Evolutionary conservation across 2,329 filamentous ascomycete genomes (phyloP), one percentile per base, ranked within the genome.

Genomic region (Aspergillus felis): DNA sequence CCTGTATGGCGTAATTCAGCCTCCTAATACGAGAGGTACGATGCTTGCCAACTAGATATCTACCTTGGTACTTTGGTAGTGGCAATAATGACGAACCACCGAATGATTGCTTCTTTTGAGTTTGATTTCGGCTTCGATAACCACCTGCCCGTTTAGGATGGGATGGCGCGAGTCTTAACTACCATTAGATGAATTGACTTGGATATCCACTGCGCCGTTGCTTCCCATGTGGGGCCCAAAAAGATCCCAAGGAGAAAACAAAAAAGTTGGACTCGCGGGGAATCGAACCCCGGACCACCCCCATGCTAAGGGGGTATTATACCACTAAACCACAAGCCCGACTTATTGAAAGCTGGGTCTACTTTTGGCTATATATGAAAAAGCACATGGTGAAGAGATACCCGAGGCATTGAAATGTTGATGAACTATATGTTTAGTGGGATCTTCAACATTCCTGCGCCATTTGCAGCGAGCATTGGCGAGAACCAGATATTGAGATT

Each of bases 241-340:
- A 38, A 17, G 17, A 7, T 38, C 14, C 14, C 0, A 17, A 7
- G 14, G 5, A 17, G 32, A 5, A 60, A 29, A 12, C 28, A 29
- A 29, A 29, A 62, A 60, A 62, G 57, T 58, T 76, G 76, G 76
- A 78, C 75, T 75, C 70, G 74, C 75, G 70, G 76, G 75, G 75
- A 78, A 78, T 78, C 74, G 74, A 77, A 77, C 74, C 74, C 73
- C 70, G 72, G 74, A 77, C 76, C 75, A 71, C 76, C 70, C 74
- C 74, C 74, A 78, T 76, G 72, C 74, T 76, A 76, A 76, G 74
- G 72, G 73, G 67, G 72, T 72, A 76, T 76, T 74, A 76, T 76
- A 77, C 75, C 75, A 76, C 74, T 76, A 76, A 76, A 76, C 74
- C 74, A 76, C 71, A 67, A 67, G 65, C 65, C 65, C 65, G 58